phyloP scores from a whole-genome alignment of 768 basidiomycete genomes.

The Tremella mesenterica region DNA sequence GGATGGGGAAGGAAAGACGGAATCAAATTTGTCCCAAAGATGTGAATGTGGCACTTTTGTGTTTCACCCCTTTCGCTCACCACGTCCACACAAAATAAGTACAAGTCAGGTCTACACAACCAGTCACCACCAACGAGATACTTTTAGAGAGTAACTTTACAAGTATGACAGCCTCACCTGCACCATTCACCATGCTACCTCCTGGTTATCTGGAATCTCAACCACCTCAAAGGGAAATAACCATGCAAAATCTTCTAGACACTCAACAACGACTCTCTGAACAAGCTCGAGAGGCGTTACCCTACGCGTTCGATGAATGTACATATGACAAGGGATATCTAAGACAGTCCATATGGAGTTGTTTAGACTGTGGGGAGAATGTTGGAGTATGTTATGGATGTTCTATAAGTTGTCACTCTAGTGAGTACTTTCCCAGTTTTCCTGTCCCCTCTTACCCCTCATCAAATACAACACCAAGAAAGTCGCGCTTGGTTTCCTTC shows the following conservation, averaged over 20 bases:
- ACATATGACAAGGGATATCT: conserved; percentile 36
- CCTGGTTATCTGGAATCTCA: background rate
- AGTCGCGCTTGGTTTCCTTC: too few species aligned
- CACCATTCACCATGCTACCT: background rate
- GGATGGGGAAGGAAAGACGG: too few species aligned
- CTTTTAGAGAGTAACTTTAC: background rate
- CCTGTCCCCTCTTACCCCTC: too few species aligned
- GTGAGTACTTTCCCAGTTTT: too few species aligned
- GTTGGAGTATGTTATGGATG: conserved; percentile 43
- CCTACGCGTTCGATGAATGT: conserved; percentile 39
- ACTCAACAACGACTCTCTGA: conserved; percentile 27
- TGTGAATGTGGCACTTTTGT: background rate
- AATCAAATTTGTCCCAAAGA: too few species aligned
- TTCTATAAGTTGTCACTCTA: conserved; percentile 42
- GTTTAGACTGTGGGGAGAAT: conserved; percentile 31
- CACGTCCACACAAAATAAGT: background rate
- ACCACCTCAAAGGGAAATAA: conserved; percentile 15
- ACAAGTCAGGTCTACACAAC: background rate
- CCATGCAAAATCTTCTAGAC: conserved; percentile 32
- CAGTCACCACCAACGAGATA: background rate
- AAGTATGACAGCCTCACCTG: background rate
- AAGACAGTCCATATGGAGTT: conserved; percentile 38
- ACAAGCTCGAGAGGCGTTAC: conserved; percentile 39
- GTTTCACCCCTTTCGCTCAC: background rate
- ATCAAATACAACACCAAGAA: too few species aligned